Evolutionary conservation across 805 yeast genomes (phyloP).

Genomic region (Barnettozyma vustinii): DNA sequence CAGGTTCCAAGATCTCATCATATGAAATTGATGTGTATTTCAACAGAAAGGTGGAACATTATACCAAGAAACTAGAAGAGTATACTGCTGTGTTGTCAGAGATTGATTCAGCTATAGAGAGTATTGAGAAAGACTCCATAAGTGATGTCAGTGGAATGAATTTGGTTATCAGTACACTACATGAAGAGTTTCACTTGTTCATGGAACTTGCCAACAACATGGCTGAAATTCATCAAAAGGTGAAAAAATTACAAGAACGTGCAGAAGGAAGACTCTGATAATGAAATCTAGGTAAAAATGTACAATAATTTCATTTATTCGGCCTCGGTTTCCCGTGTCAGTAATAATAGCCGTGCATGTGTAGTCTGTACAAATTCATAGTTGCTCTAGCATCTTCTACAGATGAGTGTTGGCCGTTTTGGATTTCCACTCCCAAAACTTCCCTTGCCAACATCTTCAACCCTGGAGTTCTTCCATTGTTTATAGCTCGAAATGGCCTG

Average conservation of each 20-base stretch:
- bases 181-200: slow-evolving; percentile 62
- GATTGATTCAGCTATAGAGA: slow-evolving; percentile 59
- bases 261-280: slow-evolving; percentile 9
- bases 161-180: slow-evolving; percentile 54
- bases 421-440: too few species aligned
- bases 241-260: slow-evolving; percentile 27
- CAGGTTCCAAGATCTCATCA: slow-evolving; percentile 53
- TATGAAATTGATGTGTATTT: slow-evolving; percentile 54
- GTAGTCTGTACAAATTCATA: neutral
- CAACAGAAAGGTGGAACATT: slow-evolving; percentile 34
- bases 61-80: slow-evolving; percentile 41
- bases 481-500: too few species aligned
- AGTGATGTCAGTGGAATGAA: slow-evolving; percentile 39
- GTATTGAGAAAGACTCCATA: slow-evolving; percentile 47
- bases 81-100: slow-evolving; percentile 41
- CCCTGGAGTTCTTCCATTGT: too few species aligned
- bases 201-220: slow-evolving; percentile 71
- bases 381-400: neutral
- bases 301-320: too few species aligned
- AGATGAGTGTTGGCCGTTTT: too few species aligned
- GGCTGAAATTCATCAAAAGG: slow-evolving; percentile 62
- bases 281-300: neutral
- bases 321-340: too few species aligned
- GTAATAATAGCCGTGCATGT: too few species aligned
- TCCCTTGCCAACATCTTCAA: too few species aligned